Evolutionary conservation across 75 land plant genomes (phyloP).

Genomic region (Pinus taeda): DNA sequence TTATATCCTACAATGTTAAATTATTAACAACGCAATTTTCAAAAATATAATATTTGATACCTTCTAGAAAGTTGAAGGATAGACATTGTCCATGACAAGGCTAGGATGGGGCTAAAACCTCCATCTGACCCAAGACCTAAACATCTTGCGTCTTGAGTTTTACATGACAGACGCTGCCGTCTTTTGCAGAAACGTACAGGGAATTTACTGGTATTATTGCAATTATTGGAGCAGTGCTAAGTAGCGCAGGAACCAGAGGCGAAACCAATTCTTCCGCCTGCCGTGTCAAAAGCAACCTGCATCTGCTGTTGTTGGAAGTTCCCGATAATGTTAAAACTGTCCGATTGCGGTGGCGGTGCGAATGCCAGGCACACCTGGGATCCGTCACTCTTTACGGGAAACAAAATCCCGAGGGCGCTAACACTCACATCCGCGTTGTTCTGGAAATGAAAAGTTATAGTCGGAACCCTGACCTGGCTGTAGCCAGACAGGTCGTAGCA

Average conservation of each 20-base stretch:
- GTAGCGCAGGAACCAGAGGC: neutral
- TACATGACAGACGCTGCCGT: too few relatives aligned
- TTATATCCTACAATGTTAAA: too few relatives aligned
- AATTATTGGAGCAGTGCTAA: too few relatives aligned
- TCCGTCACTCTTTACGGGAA: neutral
- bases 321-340: slow-evolving; percentile 27
- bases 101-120: too few relatives aligned
- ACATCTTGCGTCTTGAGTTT: too few relatives aligned
- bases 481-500: slow-evolving; percentile 40
- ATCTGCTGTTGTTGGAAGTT: slow-evolving; percentile 38
- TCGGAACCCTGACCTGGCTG: slow-evolving; percentile 17
- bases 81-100: too few relatives aligned
- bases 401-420: slow-evolving; percentile 20
- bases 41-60: too few relatives aligned
- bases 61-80: too few relatives aligned
- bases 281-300: slow-evolving; percentile 20
- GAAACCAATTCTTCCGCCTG: slow-evolving; percentile 15
- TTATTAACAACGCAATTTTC: too few relatives aligned
- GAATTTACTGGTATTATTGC: too few relatives aligned
- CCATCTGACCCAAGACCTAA: too few relatives aligned
- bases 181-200: too few relatives aligned
- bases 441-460: slow-evolving; percentile 19
- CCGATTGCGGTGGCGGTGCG: slow-evolving; percentile 20
- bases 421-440: slow-evolving; percentile 18
- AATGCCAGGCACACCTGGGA: slow-evolving; percentile 66